phyloP scores from a whole-genome alignment of 2,329 filamentous ascomycete species.

The Colletotrichum aenigma region DNA sequence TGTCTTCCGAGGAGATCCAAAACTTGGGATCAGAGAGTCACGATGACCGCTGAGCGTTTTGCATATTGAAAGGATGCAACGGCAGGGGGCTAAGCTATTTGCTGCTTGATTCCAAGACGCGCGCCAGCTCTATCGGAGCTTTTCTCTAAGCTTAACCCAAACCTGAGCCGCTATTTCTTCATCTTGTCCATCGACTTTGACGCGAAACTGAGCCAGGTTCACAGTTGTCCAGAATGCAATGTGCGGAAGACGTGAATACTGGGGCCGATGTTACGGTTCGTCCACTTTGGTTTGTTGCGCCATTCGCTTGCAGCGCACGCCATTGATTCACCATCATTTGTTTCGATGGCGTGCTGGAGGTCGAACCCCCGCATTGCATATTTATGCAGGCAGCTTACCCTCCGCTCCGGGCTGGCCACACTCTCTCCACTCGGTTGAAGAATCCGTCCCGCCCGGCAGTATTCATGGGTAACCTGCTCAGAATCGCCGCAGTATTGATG shows the following conservation, averaged over 20 bases:
- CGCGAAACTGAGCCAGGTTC: not conserved
- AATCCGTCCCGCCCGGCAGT: not conserved
- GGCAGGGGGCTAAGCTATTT: fast-evolving
- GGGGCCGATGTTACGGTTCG: not conserved
- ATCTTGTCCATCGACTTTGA: fast-evolving
- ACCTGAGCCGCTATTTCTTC: not conserved
- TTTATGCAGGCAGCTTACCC: not conserved
- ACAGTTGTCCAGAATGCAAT: not conserved
- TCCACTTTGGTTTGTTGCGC: not conserved
- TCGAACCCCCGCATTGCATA: not conserved
- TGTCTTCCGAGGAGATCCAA: not conserved
- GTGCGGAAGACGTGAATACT: not conserved
- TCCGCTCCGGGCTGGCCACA: not conserved
- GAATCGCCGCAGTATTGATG: not conserved
- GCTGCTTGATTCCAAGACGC: no score
- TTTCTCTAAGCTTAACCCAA: not conserved
- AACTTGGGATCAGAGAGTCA: not conserved
- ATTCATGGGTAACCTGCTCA: not conserved
- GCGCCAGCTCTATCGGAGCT: not conserved
- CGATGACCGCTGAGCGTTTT: not conserved
- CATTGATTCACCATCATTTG: slow-evolving; percentile 15
- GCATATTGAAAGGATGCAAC: fast-evolving
- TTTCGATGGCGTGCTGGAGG: slow-evolving; percentile 8
- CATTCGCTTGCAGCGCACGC: slow-evolving; percentile 14
- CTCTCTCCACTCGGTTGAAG: not conserved